Base-by-base conservation (phyloP, 208 protist genomes). In the Trypanosoma mega region DNA sequence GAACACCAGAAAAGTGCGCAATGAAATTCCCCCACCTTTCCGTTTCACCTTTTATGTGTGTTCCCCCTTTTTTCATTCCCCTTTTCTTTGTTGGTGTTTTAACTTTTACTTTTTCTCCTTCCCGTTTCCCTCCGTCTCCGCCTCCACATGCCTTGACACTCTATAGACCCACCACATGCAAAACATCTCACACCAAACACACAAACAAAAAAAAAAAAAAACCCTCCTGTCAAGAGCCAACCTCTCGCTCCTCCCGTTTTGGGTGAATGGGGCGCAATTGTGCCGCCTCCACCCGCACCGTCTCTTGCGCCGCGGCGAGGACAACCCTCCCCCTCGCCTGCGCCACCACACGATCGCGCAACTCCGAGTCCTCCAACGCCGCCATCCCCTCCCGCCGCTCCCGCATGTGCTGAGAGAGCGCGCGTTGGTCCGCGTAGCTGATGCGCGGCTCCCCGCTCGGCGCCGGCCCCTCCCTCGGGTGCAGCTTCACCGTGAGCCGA, bases 341-440 rank as follows among this genome's bases (percentile, higher is more conserved):
- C 16, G 63, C 69, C 49, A 89, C 54, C 11, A 93, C 87, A 21
- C 70, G 72, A 26, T 82, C 81, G 7, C 82, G 74, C 72, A 93
- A 68, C 61, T 93, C 87, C 12, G 83, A 89, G 23, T 82, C 76
- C 56, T 89, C 87, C 46, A 93, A 64, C 23, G 45, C 63, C 71
- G 72, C 72, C 63, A 78, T 76, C 50, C 51, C 48, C 52, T 85
- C 83, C 16, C 81, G 74, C 39, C 73, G 63, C 58, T 78, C 50
- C 12, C 76, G 78, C 63, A 88, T 76, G 34, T 63, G 69, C 16
- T 59, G 39, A 64, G 71, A 85, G 18, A 92, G 50, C 18, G 76
- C 77, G 9, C 85, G 84, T 58, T 94, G 87, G 43, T 89, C 84
- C 30, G 90, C 87, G 72, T 94, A 94, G 31, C 68, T 52, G 50